These are phyloP conservation scores for Tuber aestivum DNA, from an alignment of 495 filamentous ascomycete genomes.

Conservation along the genomic window DNA sequence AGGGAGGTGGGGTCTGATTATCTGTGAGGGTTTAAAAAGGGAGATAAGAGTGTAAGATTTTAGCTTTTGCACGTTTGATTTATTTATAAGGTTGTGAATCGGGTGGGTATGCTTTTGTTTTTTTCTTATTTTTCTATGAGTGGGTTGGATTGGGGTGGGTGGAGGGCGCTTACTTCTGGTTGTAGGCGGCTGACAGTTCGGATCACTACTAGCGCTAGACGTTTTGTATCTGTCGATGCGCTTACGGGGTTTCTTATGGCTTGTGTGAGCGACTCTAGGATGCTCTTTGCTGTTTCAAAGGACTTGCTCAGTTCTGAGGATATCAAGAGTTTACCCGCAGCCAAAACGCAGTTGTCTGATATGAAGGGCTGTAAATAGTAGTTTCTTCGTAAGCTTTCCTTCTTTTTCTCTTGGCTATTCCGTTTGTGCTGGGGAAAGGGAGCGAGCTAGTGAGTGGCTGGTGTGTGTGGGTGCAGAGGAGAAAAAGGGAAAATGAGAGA, in stretches of 20 bases:
- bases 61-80: neutral
- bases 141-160: neutral
- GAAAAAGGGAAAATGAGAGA: neutral
- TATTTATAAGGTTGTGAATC: slow-evolving; percentile 1
- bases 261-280: slow-evolving; percentile 68
- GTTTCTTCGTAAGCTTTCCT: slow-evolving; percentile 19
- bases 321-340: slow-evolving; percentile 91
- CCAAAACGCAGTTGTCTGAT: slow-evolving; percentile 82
- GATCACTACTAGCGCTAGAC: slow-evolving; percentile 80
- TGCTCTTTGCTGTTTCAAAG: slow-evolving; percentile 66
- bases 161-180: slow-evolving; percentile 49
- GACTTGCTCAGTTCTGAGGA: slow-evolving; percentile 52
- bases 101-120: neutral
- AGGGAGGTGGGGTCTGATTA: slow-evolving; percentile 70
- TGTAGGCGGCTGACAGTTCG: slow-evolving; percentile 74
- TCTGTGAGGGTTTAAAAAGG: slow-evolving; percentile 16
- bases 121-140: neutral
- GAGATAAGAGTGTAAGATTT: slow-evolving; percentile 1
- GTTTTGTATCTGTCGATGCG: slow-evolving; percentile 70
- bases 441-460: neutral
- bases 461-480: neutral
- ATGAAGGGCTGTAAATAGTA: slow-evolving; percentile 58
- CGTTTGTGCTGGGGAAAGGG: slow-evolving; percentile 20
- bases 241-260: slow-evolving; percentile 65
- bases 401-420: slow-evolving; percentile 11